Evolutionary conservation across 305 asterid genomes (phyloP).

Genomic region (Fraxinus velutina): DNA sequence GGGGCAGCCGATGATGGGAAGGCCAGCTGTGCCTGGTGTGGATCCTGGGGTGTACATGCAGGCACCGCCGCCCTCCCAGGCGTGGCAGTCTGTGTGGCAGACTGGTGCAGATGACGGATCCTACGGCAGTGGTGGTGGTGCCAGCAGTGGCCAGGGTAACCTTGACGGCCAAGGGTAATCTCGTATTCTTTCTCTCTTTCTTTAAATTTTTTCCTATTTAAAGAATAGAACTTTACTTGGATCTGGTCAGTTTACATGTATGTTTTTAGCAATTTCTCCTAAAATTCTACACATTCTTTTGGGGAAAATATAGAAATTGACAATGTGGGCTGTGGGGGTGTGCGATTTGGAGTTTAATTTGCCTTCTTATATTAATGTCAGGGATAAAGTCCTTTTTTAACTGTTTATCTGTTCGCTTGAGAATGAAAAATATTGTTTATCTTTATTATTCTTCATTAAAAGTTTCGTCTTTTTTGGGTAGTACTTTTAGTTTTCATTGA

Average conservation of each 20-base stretch:
- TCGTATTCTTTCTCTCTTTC: not conserved
- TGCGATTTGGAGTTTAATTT: not conserved
- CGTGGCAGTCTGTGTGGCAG: constrained; percentile 63
- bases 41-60: constrained; percentile 37
- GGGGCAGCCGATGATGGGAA: constrained; percentile 53
- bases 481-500: not conserved
- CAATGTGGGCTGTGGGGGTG: not conserved
- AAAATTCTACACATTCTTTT: not conserved
- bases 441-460: not conserved
- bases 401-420: not conserved
- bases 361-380: not conserved
- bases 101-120: constrained; percentile 35
- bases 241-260: not conserved
- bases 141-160: constrained; percentile 40
- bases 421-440: not conserved
- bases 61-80: constrained; percentile 49
- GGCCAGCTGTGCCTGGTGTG: constrained; percentile 38
- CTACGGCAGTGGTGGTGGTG: constrained; percentile 33
- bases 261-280: not conserved
- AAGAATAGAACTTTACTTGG: not conserved
- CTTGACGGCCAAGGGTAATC: constrained; percentile 45
- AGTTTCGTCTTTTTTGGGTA: not conserved
- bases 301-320: not conserved
- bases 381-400: not conserved
- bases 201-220: not conserved